These are phyloP conservation scores for Neonectria magnoliae DNA, from an alignment of 2,329 filamentous ascomycete species.

Conservation along the genomic window DNA sequence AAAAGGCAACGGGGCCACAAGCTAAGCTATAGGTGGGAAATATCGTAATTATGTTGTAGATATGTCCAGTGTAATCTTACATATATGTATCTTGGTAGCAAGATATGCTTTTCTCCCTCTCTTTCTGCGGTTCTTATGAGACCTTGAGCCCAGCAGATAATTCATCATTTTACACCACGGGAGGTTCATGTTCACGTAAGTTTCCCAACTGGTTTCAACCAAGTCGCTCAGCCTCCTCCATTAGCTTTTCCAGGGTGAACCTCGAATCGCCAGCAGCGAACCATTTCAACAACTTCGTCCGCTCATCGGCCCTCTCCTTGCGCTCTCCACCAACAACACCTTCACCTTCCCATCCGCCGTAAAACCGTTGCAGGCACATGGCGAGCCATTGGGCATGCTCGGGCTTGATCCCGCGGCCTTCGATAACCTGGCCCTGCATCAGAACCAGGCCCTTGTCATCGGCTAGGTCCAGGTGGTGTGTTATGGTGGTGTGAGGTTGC, in stretches of 20 bases:
- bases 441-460: slow-evolving; percentile 81
- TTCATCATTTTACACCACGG: slow-evolving; percentile 1
- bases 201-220: slow-evolving; percentile 49
- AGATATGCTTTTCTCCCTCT: not conserved
- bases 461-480: slow-evolving; percentile 86
- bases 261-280: slow-evolving; percentile 81
- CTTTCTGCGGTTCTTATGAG: slow-evolving; percentile 1
- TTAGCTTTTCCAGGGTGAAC: slow-evolving; percentile 85
- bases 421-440: slow-evolving; percentile 83
- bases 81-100: slow-evolving; percentile 15
- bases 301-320: slow-evolving; percentile 67
- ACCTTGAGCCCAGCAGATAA: not conserved
- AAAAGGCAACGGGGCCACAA: slow-evolving; percentile 43
- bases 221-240: slow-evolving; percentile 90
- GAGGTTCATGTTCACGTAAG: not conserved
- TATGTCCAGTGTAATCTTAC: slow-evolving; percentile 25
- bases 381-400: slow-evolving; percentile 90
- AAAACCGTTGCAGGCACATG: slow-evolving; percentile 95
- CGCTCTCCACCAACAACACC: slow-evolving; percentile 51
- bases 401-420: slow-evolving; percentile 78
- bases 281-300: slow-evolving; percentile 78
- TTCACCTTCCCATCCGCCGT: slow-evolving; percentile 71
- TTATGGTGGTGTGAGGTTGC: slow-evolving; percentile 91
- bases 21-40: slow-evolving; percentile 49
- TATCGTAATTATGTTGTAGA: slow-evolving; percentile 15